Percentiles rank a stretch among this genome's conserved stretches.
Conservation (phyloP, 352 stramenopile genomes). For the Phytophthora podocarpi region DNA sequence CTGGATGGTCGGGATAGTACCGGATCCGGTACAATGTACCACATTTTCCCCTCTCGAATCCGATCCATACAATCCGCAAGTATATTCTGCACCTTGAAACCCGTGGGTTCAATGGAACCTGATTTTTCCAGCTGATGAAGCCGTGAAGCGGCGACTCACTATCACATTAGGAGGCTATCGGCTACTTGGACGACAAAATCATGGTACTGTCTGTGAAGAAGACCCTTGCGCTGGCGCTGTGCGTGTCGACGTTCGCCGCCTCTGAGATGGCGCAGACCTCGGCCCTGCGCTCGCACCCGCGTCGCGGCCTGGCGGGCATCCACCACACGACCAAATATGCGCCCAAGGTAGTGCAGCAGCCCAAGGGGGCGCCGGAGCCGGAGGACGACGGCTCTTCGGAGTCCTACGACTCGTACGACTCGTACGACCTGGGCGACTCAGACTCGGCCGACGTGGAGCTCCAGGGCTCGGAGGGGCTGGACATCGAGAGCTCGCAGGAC, state of each 20-base stretch:
- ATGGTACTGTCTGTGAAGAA: constrained; percentile 50
- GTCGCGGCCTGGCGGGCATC: constrained; percentile 25
- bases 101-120: constrained; percentile 29
- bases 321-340: constrained; percentile 42
- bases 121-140: constrained; percentile 26
- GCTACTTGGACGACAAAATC: constrained; percentile 11
- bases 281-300: constrained; percentile 32
- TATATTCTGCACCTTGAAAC: constrained; percentile 2
- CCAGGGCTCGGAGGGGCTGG: constrained; percentile 19
- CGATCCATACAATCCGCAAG: constrained; percentile 13
- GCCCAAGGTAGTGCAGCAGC: constrained; percentile 34
- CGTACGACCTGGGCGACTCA: constrained; percentile 22
- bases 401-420: constrained; percentile 31
- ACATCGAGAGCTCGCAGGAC: constrained; percentile 31
- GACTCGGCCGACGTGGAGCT: constrained; percentile 28
- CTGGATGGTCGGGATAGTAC: constrained; percentile 5
- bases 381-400: constrained; percentile 23
- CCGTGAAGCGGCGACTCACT: constrained; percentile 16
- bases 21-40: neutral
- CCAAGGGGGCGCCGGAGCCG: constrained; percentile 11
- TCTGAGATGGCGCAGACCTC: constrained; percentile 18
- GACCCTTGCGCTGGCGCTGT: constrained; percentile 38
- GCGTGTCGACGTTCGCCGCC: constrained; percentile 33
- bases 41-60: constrained; percentile 9
- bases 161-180: too few species aligned